Evolutionary conservation across 2,329 filamentous ascomycete species (phyloP), one percentile per base, ranked within the genome.

Genomic region (Metarhizium brunneum): DNA sequence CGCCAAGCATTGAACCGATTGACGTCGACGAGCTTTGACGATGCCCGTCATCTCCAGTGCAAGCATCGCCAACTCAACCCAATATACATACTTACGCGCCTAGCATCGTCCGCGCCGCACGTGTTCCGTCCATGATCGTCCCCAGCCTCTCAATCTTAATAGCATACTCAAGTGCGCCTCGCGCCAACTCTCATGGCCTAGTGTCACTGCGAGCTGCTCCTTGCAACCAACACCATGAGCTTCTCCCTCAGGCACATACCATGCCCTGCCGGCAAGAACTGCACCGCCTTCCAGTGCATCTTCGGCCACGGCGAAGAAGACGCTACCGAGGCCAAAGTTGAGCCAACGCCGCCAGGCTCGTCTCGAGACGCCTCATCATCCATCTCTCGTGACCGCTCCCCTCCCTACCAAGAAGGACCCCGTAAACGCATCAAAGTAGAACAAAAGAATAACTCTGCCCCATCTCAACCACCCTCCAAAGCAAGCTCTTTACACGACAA

Each of bases 261-360:
- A 10, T 80, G 77, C 60, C 77, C 77, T 6, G 76, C 75, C 20
- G 77, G 77, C 52, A 68, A 72, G 50, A 67, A 58, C 2, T 80
- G 77, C 61, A 76, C 71, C 8, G 76, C 77, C 16, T 78, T 77
- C 60, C 69, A 74, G 57, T 80, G 77, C 61, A 71, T 80, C 43
- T 80, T 80, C 60, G 73, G 74, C 32, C 76, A 79, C 60, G 66
- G 66, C 38, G 64, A 62, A 20, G 72, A 77, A 35, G 64, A 64
- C 14, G 52, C 36, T 11, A 3, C 51, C 32, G 51, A 55, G 18
- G 30, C 35, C n/a, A 47, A 63, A 54, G 51, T 58, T 14, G 58
- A 56, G 50, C 42, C 57, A 30, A 54, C 56, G 8, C 50, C 50
- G 47, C 56, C 58, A 45, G 54, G 10, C 20, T 10, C 52, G 18